These are phyloP conservation scores for Tilletia setariae DNA, from an alignment of 1,284 basidiomycete genomes.

Conservation along the genomic window DNA sequence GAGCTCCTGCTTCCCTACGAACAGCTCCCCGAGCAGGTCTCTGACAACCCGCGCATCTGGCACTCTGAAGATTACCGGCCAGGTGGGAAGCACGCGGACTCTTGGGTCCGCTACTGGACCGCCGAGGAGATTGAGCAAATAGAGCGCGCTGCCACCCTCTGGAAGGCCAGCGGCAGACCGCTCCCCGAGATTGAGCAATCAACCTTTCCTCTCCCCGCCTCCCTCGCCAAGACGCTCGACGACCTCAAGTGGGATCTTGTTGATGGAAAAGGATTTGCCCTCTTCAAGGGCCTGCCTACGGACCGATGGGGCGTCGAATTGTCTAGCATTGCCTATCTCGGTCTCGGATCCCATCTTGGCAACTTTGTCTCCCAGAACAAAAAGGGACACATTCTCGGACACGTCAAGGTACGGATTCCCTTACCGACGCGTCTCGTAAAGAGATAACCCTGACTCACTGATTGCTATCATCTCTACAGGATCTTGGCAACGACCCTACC, in stretches of 20 bases:
- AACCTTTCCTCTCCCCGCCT: slow-evolving; percentile 38
- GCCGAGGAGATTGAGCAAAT: slow-evolving; percentile 34
- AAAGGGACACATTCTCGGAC: slow-evolving; percentile 57
- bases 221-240: slow-evolving; percentile 31
- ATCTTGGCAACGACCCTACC: slow-evolving; percentile 57
- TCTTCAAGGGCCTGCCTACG: slow-evolving; percentile 57
- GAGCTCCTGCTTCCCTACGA: slow-evolving; percentile 46
- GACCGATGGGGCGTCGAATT: slow-evolving; percentile 54
- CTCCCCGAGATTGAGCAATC: slow-evolving; percentile 45
- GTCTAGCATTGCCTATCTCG: slow-evolving; percentile 55
- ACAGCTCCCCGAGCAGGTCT: slow-evolving; percentile 53
- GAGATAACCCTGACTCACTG: neutral
- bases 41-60: slow-evolving; percentile 43
- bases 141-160: slow-evolving; percentile 33
- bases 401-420: slow-evolving; percentile 50
- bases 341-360: slow-evolving; percentile 55
- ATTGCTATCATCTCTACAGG: slow-evolving; percentile 19
- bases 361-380: slow-evolving; percentile 55
- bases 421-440: neutral
- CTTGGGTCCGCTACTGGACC: slow-evolving; percentile 42
- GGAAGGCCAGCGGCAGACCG: slow-evolving; percentile 36
- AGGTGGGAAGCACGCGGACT: slow-evolving; percentile 27
- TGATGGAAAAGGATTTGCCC: slow-evolving; percentile 53
- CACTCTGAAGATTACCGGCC: slow-evolving; percentile 47
- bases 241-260: slow-evolving; percentile 32